These are phyloP conservation scores for Pogostemon cablin DNA, from an alignment of 257 asterid genomes.

Conservation along the genomic window DNA sequence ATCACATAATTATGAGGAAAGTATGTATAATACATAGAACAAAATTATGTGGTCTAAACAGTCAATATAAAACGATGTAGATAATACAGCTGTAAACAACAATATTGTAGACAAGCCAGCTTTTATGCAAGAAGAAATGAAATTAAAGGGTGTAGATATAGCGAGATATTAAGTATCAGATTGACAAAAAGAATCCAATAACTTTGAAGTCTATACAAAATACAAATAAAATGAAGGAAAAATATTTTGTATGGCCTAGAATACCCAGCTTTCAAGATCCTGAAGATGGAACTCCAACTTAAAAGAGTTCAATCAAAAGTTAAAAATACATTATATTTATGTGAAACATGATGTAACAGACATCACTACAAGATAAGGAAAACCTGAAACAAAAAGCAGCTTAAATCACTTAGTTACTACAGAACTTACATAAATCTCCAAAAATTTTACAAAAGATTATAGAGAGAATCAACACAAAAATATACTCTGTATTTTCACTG, in stretches of 20 bases:
- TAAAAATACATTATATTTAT: background rate
- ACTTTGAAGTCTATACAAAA: background rate
- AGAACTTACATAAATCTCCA: background rate
- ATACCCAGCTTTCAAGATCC: background rate
- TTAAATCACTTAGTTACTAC: background rate
- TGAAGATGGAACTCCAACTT: background rate
- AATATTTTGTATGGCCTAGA: no score
- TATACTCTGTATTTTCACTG: background rate
- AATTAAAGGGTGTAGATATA: background rate
- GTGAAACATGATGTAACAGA: background rate
- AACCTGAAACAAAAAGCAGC: slow-evolving; percentile 2
- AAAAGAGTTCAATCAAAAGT: background rate
- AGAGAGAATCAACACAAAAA: background rate
- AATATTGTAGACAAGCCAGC: background rate
- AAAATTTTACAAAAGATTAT: background rate
- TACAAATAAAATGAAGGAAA: no score
- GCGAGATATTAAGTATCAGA: background rate
- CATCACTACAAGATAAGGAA: slow-evolving; percentile 10
- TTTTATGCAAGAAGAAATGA: background rate
- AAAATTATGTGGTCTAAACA: background rate
- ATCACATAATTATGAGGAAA: background rate
- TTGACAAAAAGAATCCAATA: background rate
- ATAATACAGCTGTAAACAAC: background rate
- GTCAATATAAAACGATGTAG: background rate
- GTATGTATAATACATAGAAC: background rate